Conservation (phyloP, 371 early-diverging fungal genomes). For the Syncephalastrum monosporum region DNA sequence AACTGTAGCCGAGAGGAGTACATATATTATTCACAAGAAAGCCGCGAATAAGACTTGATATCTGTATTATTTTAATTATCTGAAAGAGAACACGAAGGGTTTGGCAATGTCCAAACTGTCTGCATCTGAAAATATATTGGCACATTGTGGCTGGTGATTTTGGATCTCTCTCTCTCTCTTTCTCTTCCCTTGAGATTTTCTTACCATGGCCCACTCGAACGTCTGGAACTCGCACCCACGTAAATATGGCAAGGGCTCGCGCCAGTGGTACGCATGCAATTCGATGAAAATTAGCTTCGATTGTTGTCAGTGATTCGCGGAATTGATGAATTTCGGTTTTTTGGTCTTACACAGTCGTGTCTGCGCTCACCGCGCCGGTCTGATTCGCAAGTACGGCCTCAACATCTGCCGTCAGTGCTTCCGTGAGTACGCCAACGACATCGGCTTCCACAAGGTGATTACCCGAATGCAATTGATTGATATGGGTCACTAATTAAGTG, state of each 20-base stretch:
- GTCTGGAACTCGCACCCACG: constrained; percentile 95
- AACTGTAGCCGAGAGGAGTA: constrained; percentile 3
- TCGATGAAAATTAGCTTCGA: not conserved
- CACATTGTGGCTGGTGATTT: too few species aligned
- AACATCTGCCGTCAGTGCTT: constrained; percentile 99
- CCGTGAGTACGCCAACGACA: constrained; percentile 96
- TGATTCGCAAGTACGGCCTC: constrained; percentile 98
- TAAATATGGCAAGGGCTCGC: constrained; percentile 95
- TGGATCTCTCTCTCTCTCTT: constrained; percentile 2
- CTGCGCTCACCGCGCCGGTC: constrained; percentile 96
- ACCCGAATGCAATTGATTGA: not conserved
- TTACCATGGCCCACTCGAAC: constrained; percentile 88
- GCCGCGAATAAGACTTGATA: not conserved
- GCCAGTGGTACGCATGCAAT: constrained; percentile 76
- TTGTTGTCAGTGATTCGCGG: not conserved
- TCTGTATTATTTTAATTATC: not conserved
- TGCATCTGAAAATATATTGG: too few species aligned
- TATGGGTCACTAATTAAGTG: too few species aligned
- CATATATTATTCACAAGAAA: not conserved
- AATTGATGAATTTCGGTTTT: constrained; percentile 2
- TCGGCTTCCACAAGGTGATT: constrained; percentile 95
- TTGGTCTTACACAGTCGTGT: constrained; percentile 76
- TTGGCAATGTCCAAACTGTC: too few species aligned
- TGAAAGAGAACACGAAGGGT: too few species aligned
- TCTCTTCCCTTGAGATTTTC: constrained; percentile 6